These are phyloP conservation scores for Rhododendron henanense DNA, from an alignment of 148 eudicot species.

Conservation along the genomic window DNA sequence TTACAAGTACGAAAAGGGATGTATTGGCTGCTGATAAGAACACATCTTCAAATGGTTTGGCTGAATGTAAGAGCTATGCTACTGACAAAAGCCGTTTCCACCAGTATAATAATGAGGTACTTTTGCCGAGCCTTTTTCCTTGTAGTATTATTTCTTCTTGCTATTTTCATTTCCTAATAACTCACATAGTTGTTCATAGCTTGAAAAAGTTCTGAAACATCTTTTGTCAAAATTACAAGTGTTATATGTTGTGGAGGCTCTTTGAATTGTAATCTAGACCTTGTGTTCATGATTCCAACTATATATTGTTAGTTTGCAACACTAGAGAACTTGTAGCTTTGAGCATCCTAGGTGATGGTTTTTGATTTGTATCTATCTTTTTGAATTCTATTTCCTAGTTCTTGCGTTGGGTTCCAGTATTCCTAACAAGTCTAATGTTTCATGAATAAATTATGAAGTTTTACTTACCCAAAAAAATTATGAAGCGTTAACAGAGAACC, in stretches of 20 bases:
- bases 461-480: no score
- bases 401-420: background rate
- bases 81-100: slow-evolving; percentile 11
- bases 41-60: slow-evolving; percentile 16
- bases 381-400: background rate
- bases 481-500: background rate
- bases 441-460: background rate
- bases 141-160: background rate
- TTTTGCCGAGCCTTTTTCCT: background rate
- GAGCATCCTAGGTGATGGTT: background rate
- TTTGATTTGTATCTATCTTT: background rate
- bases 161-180: background rate
- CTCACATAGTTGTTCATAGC: background rate
- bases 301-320: background rate
- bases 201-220: background rate
- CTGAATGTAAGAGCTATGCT: slow-evolving; percentile 14
- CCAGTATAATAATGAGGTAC: slow-evolving; percentile 27
- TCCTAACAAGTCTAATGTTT: background rate
- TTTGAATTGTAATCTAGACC: background rate
- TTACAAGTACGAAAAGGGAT: slow-evolving; percentile 11
- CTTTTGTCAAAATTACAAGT: background rate
- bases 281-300: background rate
- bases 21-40: slow-evolving; percentile 8
- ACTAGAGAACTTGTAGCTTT: background rate
- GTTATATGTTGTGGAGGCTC: background rate